A percentile compares a stretch with the other conserved stretches of the same genome.
Evolutionary conservation across 257 asterid genomes (phyloP).

Genomic region (Petrea volubilis): DNA sequence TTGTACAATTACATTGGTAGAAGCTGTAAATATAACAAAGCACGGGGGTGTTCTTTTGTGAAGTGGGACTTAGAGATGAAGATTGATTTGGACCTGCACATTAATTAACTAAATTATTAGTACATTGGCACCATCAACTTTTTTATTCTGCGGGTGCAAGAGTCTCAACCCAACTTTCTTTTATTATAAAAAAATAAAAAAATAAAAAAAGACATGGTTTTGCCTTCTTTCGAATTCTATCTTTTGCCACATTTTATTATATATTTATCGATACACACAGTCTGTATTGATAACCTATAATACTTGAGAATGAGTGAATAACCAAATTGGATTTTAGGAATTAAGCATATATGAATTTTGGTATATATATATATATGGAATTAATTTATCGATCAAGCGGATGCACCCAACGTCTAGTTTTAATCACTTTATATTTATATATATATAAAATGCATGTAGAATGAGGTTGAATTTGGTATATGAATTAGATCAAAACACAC

Average conservation of each 20-base stretch:
- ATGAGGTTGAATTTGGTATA: too few relatives aligned
- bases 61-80: constrained; percentile 20
- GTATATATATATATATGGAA: too few relatives aligned
- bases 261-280: too few relatives aligned
- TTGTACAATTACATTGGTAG: neutral
- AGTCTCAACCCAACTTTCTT: constrained; percentile 15
- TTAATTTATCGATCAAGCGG: too few relatives aligned
- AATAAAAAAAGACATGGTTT: neutral
- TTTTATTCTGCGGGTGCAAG: neutral
- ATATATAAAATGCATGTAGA: too few relatives aligned
- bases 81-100: constrained; percentile 38
- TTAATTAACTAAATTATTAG: constrained; percentile 23
- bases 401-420: too few relatives aligned
- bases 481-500: too few relatives aligned
- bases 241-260: too few relatives aligned
- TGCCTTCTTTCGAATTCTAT: neutral
- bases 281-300: too few relatives aligned
- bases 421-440: too few relatives aligned
- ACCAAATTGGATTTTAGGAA: too few relatives aligned
- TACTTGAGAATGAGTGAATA: neutral
- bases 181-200: neutral
- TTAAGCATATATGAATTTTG: too few relatives aligned
- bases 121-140: constrained; percentile 25
- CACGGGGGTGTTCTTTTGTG: neutral
- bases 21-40: constrained; percentile 7